Evolutionary conservation across 2,329 filamentous ascomycete genomes (phyloP), one percentile per base, ranked within the genome.

Genomic region (Diaporthe humulicola): DNA sequence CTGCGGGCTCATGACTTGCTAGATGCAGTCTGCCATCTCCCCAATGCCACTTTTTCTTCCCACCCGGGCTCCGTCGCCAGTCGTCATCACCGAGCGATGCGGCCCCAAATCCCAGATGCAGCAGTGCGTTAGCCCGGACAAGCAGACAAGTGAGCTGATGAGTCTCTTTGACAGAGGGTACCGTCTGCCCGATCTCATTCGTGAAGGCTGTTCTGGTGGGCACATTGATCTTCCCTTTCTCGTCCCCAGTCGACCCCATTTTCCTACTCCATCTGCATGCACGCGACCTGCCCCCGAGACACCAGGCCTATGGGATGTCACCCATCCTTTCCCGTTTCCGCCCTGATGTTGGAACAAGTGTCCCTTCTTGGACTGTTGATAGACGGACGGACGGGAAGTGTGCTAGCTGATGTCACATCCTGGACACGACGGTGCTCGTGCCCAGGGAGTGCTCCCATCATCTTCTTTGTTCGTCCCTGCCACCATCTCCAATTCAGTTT

Each of bases 191-290:
- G 79, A 95, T 96, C 82, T 94, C 93, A 79, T 96, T 96, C 84
- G 94, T 96, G 84, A 94, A 94, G 85, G 93, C 95, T 83, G 91
- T 94, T 78, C 87, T 96, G 86, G 94, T 96, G 91, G 90, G 93
- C 86, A 75, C 48, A 40, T 40, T 77, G 75, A 76, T 76, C 73
- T 74, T 78, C 64, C 70, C 77, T 73, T 77, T 73, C 76, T 76
- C 72, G 64, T 74, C 75, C 52, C 52, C 76, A 58, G 75, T 67
- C 75, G 33, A 70, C 71, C 72, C 71, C 72, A 71, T 75, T 74
- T 72, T 77, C 48, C 70, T 64, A 70, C 76, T 76, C 77, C 71
- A 71, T 78, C 76, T 76, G 74, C 77, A 75, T 77, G 70, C 45
- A 50, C 45, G 61, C 52, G 60, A 70, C 71, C 74, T 64, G 60